Percentiles rank a stretch among this genome's conserved stretches.
These are phyloP conservation scores for Aspergillus cavernicola DNA, from an alignment of 495 filamentous ascomycete species.

Conservation along the genomic window DNA sequence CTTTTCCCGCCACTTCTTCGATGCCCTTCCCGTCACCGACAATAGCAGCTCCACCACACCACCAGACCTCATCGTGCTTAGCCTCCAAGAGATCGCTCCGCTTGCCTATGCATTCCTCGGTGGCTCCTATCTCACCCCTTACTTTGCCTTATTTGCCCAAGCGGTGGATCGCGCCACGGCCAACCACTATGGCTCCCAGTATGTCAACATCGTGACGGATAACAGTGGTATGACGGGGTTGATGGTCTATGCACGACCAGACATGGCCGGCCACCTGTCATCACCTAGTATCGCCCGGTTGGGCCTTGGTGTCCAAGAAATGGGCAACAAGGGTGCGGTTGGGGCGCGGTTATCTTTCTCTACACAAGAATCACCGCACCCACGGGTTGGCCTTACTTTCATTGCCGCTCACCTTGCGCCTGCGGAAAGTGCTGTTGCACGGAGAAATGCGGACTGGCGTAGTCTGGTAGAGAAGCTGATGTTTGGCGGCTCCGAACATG, in stretches of 20 bases:
- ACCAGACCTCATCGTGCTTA: slow-evolving; percentile 70
- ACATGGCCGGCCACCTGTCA: slow-evolving; percentile 51
- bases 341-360: slow-evolving; percentile 65
- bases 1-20: slow-evolving; percentile 70
- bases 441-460: slow-evolving; percentile 82
- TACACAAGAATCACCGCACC: slow-evolving; percentile 21
- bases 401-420: slow-evolving; percentile 86
- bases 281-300: slow-evolving; percentile 67
- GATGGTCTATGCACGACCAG: slow-evolving; percentile 68
- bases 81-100: slow-evolving; percentile 87
- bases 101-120: slow-evolving; percentile 81
- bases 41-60: slow-evolving; percentile 39
- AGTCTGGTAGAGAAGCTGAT: slow-evolving; percentile 73
- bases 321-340: slow-evolving; percentile 95
- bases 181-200: slow-evolving; percentile 36
- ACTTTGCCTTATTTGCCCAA: slow-evolving; percentile 62
- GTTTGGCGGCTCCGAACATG: slow-evolving; percentile 43
- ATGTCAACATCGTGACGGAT: slow-evolving; percentile 52
- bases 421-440: slow-evolving; percentile 67
- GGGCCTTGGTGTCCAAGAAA: slow-evolving; percentile 75
- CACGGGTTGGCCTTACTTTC: slow-evolving; percentile 67
- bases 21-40: slow-evolving; percentile 55
- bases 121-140: slow-evolving; percentile 72
- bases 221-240: slow-evolving; percentile 88
- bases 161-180: slow-evolving; percentile 66